Conservation (phyloP, 495 filamentous ascomycete species). For the Chlorociboria aeruginascens region DNA sequence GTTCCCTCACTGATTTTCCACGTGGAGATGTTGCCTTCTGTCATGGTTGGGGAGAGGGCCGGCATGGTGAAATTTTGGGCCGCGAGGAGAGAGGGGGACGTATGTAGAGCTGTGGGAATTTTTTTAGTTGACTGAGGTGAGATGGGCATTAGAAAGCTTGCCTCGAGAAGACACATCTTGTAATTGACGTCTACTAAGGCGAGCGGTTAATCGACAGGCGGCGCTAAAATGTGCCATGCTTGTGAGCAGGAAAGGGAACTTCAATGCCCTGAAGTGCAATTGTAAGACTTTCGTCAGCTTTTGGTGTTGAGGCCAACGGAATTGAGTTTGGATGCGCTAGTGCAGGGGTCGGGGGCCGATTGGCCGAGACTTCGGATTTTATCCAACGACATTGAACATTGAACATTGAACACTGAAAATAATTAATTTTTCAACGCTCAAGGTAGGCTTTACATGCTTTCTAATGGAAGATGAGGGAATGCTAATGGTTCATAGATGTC, state of each 20-base stretch:
- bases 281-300: too few species aligned
- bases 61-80: constrained; percentile 79
- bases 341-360: background rate
- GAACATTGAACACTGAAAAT: too few species aligned
- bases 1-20: constrained; percentile 76
- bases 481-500: constrained; percentile 13
- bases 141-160: constrained; percentile 11
- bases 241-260: constrained; percentile 17
- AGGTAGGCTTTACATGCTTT: too few species aligned
- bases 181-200: constrained; percentile 34
- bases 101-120: background rate
- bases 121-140: constrained; percentile 4
- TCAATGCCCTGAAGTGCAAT: too few species aligned
- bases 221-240: constrained; percentile 41
- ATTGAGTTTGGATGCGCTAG: constrained; percentile 1
- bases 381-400: constrained; percentile 1
- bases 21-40: constrained; percentile 65
- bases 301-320: constrained; percentile 8
- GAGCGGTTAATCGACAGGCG: constrained; percentile 37
- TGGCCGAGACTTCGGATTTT: constrained; percentile 9
- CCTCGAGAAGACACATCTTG: constrained; percentile 39
- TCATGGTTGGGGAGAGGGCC: constrained; percentile 79
- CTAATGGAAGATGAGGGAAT: too few species aligned
- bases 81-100: constrained; percentile 28
- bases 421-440: too few species aligned